Percentiles rank a stretch among this genome's conserved stretches.
Evolutionary conservation across 306 rosid genomes (phyloP).

Genomic region (Cicer judaicum): DNA sequence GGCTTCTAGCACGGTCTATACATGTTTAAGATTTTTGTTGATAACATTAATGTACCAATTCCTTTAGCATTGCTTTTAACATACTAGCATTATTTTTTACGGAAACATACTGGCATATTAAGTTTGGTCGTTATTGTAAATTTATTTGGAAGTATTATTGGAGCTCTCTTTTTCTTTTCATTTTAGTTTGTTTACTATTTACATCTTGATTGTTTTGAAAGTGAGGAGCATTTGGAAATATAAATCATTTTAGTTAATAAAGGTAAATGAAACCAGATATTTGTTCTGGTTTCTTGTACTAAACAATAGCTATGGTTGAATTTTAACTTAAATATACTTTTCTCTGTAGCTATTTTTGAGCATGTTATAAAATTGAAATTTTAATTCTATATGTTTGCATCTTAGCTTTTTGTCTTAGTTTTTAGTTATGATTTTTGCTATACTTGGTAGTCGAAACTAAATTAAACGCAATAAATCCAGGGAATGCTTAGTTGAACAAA

Average conservation of each 20-base stretch:
- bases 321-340: neutral
- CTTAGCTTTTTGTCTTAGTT: neutral
- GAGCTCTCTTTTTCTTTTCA: neutral
- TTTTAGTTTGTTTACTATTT: neutral
- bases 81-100: neutral
- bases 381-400: neutral
- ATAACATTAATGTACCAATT: constrained; percentile 13
- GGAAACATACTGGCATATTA: neutral
- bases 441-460: neutral
- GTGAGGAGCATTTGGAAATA: neutral
- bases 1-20: constrained; percentile 22
- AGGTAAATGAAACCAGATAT: neutral
- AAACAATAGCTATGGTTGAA: neutral
- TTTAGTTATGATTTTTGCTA: neutral
- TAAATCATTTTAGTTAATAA: constrained; percentile 13
- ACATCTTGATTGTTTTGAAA: neutral
- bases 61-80: constrained; percentile 5
- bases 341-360: constrained; percentile 2
- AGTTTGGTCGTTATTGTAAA: neutral
- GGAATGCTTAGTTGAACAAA: neutral
- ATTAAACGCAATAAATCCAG: neutral
- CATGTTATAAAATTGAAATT: constrained; percentile 6
- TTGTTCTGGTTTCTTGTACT: neutral
- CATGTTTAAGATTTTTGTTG: neutral
- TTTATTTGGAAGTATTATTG: neutral